Evolutionary conservation across 2,329 filamentous ascomycete species (phyloP), one percentile per base, ranked within the genome.

Genomic region (Akanthomyces uredinophilus): DNA sequence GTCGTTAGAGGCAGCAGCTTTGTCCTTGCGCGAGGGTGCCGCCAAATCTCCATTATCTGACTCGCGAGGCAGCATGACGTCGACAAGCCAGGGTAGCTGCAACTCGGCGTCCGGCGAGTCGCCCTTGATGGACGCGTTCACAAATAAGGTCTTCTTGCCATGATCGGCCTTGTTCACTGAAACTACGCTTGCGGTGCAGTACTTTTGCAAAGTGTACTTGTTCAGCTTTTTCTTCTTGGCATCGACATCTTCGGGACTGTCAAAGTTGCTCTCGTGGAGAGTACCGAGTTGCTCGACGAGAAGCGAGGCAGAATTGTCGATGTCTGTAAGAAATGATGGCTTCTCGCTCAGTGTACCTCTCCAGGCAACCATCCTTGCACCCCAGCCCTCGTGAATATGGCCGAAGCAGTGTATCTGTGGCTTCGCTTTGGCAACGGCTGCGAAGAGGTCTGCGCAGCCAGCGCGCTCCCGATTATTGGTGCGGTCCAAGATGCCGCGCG

Each of bases 91-190:
- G 0, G 81, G 82, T 24, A 72, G 16, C n/a, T 78, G 32, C 85
- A 89, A 66, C 77, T 89, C 44, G 83, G 87, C 66, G 79, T 84
- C 62, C 77, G 14, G 5, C 13, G 88, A 66, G 80, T 81, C 24
- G 3, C 65, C 73, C 65, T 79, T 67, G 24, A 85, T 77, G 0
- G 83, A 74, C 1, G 82, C 83, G 68, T 86, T 86, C 10, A 85
- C 75, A 65, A 85, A 83, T 5, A 85, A 68, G 0, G 82, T 85
- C 62, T 8, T 32, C n/a, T 84, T 75, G 37, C 72, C 70, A 5
- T 6, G 1, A 5, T 52, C 49, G 5, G 11, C 27, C 7, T 43
- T n/a, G 37, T 10, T 14, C 14, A 2, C 13, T 4, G 14, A 3
- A 2, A 6, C 1, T 0, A n/a, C 6, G 6, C 27, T 44, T 14